Percentiles rank a stretch among this genome's conserved stretches.
These are phyloP conservation scores for Hyphopichia khmerensis DNA, from an alignment of 1,139 yeast species.

Conservation along the genomic window DNA sequence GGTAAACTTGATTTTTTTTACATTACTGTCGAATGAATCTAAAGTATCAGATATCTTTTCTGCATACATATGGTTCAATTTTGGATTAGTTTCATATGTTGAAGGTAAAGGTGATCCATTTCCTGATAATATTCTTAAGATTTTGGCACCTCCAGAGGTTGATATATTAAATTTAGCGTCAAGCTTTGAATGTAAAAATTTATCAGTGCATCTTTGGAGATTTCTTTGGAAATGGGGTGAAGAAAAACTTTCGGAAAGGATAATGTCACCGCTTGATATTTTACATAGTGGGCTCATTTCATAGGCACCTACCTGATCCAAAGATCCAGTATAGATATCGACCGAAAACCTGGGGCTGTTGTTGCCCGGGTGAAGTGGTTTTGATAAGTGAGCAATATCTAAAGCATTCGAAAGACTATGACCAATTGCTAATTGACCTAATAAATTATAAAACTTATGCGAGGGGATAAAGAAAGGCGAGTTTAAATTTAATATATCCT, in stretches of 20 bases:
- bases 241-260: conserved; percentile 25
- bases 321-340: conserved; percentile 33
- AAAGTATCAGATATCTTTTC: conserved; percentile 36
- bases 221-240: conserved; percentile 12
- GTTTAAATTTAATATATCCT: conserved; percentile 29
- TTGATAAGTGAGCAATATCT: background rate
- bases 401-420: conserved; percentile 11
- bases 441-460: conserved; percentile 26
- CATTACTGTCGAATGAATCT: conserved; percentile 30
- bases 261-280: conserved; percentile 30
- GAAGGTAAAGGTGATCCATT: conserved; percentile 36
- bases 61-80: conserved; percentile 20
- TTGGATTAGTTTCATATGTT: conserved; percentile 24
- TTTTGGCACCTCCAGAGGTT: conserved; percentile 32
- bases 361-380: background rate
- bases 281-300: conserved; percentile 36
- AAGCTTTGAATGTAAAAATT: conserved; percentile 4
- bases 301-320: conserved; percentile 42
- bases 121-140: conserved; percentile 25
- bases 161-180: conserved; percentile 24
- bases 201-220: conserved; percentile 1
- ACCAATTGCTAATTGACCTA: conserved; percentile 34
- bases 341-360: conserved; percentile 27
- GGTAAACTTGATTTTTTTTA: conserved; percentile 30
- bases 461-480: conserved; percentile 26